Base-by-base conservation (phyloP, 2,329 filamentous ascomycete species). In the Fusarium globosum region DNA sequence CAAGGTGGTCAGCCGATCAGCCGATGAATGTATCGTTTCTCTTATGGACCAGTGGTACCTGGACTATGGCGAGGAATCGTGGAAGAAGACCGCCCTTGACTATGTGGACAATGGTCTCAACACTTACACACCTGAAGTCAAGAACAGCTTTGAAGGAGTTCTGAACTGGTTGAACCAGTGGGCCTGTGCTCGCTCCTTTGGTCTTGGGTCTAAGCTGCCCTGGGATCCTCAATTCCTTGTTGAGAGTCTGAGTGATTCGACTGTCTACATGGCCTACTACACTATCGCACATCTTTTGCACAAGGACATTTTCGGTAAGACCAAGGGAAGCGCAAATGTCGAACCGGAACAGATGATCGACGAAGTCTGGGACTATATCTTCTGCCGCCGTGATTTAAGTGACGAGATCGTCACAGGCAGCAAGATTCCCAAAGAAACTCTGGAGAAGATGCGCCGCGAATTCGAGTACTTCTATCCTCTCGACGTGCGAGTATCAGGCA, bases 401-500 rank as follows among this genome's bases (percentile, higher is more conserved):
- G 89, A 95, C 35, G 90, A 92, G 21, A 85, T 94, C 42, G 82
- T 92, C 56, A 81, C 85, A 71, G 85, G 89, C 65, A 93, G 90
- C 67, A 91, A 91, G 43, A 97, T 98, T 68, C 87, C 91, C 68
- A 90, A 92, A 82, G 90, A 92, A 69, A 89, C 89, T 7, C 87
- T 99, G 49, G 89, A 94, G 79, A 88, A 89, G 45, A 93, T 99
- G 93, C 90, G 95, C 69, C 90, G 95, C 79, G 94, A 97, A 78
- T 98, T 98, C 78, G 93, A 96, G 82, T 99, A 98, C 88, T 98
- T 94, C 87, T 99, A 98, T 83, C 96, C 96, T 45, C 86, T 98
- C 58, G 96, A 98, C 79, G 86, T 97, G 76, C 89, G 95, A 77
- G 91, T 93, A 46, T 96, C 93, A 41, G 96, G 96, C 77, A 98